A percentile compares a stretch with the other conserved stretches of the same genome.
These are phyloP conservation scores for Rusavskia elegans DNA, from an alignment of 495 filamentous ascomycete genomes.

Conservation along the genomic window DNA sequence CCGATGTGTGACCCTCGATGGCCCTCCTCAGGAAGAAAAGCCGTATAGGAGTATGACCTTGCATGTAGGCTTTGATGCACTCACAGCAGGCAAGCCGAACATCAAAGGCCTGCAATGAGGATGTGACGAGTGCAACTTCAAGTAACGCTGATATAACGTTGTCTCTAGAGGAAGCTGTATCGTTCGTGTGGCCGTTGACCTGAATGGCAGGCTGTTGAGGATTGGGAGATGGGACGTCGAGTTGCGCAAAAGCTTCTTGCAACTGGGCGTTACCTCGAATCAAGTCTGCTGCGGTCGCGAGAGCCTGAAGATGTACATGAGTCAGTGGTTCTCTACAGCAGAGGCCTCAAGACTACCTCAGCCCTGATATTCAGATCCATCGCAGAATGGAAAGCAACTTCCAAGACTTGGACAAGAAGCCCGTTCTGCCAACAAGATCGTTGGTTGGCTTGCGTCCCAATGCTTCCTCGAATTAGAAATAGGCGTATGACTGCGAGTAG, in stretches of 20 bases:
- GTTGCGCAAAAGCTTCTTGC: constrained; percentile 78
- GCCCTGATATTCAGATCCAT: constrained; percentile 64
- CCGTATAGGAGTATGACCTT: constrained; percentile 59
- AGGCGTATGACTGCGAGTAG: constrained; percentile 69
- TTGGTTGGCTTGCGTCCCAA: constrained; percentile 73
- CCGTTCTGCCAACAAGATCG: constrained; percentile 68
- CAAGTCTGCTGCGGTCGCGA: constrained; percentile 73
- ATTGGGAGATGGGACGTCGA: constrained; percentile 47
- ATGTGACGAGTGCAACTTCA: constrained; percentile 58
- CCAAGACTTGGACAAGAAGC: constrained; percentile 64
- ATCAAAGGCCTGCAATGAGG: constrained; percentile 52
- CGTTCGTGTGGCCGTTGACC: constrained; percentile 31
- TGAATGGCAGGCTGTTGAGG: constrained; percentile 22
- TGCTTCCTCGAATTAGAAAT: constrained; percentile 65
- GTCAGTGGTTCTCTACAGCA: constrained; percentile 1
- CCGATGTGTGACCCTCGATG: constrained; percentile 69
- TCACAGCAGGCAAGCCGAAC: constrained; percentile 71
- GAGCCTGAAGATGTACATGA: constrained; percentile 33
- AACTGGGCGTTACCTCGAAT: constrained; percentile 66
- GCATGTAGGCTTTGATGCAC: constrained; percentile 86
- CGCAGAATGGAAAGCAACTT: constrained; percentile 64
- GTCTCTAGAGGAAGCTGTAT: constrained; percentile 33
- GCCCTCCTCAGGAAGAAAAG: constrained; percentile 75
- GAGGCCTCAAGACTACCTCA: constrained; percentile 39
- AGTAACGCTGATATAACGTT: constrained; percentile 93